Percentiles rank a stretch among this genome's conserved stretches.
Conservation (phyloP, 1,284 basidiomycete species). For the Testicularia cyperi region DNA sequence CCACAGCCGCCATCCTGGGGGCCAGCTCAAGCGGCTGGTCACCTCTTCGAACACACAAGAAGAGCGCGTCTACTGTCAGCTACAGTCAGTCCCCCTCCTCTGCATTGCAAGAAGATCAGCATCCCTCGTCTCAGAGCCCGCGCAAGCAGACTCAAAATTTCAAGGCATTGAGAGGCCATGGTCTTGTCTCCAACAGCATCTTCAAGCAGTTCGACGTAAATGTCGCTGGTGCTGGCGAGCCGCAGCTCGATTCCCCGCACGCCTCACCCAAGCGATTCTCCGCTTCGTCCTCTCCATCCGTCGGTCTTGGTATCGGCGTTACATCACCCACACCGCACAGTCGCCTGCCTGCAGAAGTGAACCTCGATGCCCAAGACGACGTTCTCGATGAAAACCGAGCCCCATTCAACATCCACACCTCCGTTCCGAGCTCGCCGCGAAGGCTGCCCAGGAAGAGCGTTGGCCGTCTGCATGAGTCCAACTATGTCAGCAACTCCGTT, state of each 20-base stretch:
- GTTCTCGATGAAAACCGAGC: conserved; percentile 27
- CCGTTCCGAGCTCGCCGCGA: conserved; percentile 2
- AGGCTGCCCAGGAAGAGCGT: conserved; percentile 42
- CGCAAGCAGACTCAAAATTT: conserved; percentile 37
- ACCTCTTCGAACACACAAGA: conserved; percentile 29
- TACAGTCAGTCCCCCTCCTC: conserved; percentile 24
- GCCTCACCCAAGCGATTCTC: conserved; percentile 1
- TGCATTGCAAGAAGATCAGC: conserved; percentile 14
- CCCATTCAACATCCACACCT: conserved; percentile 18
- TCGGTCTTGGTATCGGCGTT: conserved; percentile 50
- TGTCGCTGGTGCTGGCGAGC: conserved; percentile 14
- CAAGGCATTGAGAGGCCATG: conserved; percentile 42
- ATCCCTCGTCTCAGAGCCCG: conserved; percentile 33
- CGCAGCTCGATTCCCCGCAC: conserved; percentile 7
- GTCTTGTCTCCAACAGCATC: conserved; percentile 52
- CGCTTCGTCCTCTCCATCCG: conserved; percentile 8
- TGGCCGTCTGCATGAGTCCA: conserved; percentile 33
- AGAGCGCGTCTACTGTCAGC: conserved; percentile 8
- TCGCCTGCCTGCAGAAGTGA: conserved; percentile 1
- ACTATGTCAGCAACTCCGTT: conserved; percentile 52
- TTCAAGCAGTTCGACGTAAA: conserved; percentile 41
- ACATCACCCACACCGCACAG: conserved; percentile 2
- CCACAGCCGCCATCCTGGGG: conserved; percentile 47
- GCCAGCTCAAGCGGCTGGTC: conserved; percentile 52
- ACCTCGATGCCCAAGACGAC: background rate